Base-by-base conservation (phyloP, 2,329 filamentous ascomycete genomes). In the Fonsecaea monophora region DNA sequence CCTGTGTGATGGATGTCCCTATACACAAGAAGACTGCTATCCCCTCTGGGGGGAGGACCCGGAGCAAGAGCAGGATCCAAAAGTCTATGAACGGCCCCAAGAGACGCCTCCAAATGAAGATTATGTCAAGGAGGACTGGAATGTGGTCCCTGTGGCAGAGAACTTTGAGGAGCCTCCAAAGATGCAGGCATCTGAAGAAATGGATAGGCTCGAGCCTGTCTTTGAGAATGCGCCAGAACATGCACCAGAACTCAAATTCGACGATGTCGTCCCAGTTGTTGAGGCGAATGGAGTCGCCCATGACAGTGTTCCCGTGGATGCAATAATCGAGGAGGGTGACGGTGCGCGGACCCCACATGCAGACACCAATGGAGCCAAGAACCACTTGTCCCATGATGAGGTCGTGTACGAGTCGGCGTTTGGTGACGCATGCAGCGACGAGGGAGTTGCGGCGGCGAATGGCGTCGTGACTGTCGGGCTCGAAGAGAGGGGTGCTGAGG, bases 11-110 rank as follows among this genome's bases (percentile, higher is more conserved):
- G 67, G 67, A 2, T 71, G 69, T 58, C 65, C 67, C 6, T 69
- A 64, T 64, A 62, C 67, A 13, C 32, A 66, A 34, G 62, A 67
- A 21, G 69, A 71, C 15, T 71, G 69, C 40, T 71, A 69, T 63
- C 69, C 69, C 6, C 38, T 12, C 6, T 60, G 60, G 54, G 64
- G 64, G 35, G 54, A 68, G 15, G 61, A 64, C 15, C 4, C 13
- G n/a, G 38, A 68, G 35, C 38, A 18, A 38, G 54, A 15, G 45
- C 30, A 53, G 30, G n/a, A 40, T 3, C 5, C 12, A 25, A 18
- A 35, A 42, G 38, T 37, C 25, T 8, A 34, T 34, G 60, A 48
- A 45, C n/a, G 21, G 4, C 2, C 30, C 18, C 42, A 35, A 38
- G 34, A 53, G 8, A 7, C 42, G n/a, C 30, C 42, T 25, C 15